Evolutionary conservation across 2,329 filamentous ascomycete genomes (phyloP).

Genomic region (Clarireedia paspali): DNA sequence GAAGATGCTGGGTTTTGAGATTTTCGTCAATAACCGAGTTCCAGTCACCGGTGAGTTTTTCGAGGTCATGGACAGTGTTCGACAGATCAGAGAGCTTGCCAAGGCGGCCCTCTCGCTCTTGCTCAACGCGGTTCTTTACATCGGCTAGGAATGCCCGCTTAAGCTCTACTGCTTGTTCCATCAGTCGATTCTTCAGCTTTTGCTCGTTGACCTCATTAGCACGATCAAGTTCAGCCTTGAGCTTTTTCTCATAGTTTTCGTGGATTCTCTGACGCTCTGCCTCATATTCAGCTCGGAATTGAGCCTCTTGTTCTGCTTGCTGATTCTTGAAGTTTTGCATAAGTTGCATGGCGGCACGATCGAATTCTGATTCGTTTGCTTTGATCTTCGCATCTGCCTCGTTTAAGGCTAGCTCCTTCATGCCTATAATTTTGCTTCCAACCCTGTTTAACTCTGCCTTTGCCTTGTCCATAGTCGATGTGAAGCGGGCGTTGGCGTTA

Average conservation of each 20-base stretch:
- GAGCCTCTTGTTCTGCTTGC: slow-evolving; percentile 71
- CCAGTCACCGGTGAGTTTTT: slow-evolving; percentile 82
- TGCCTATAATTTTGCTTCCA: slow-evolving; percentile 65
- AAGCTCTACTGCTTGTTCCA: slow-evolving; percentile 83
- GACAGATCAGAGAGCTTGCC: slow-evolving; percentile 78
- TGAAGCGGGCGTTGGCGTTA: slow-evolving; percentile 68
- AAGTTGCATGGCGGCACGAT: slow-evolving; percentile 80
- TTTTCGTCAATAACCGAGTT: slow-evolving; percentile 85
- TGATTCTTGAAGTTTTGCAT: slow-evolving; percentile 78
- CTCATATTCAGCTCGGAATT: slow-evolving; percentile 85
- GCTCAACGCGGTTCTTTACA: slow-evolving; percentile 74
- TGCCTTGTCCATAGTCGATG: slow-evolving; percentile 71
- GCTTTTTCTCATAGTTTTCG: slow-evolving; percentile 69
- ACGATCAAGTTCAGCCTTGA: slow-evolving; percentile 70
- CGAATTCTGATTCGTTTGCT: slow-evolving; percentile 64
- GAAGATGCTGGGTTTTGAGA: slow-evolving; percentile 89
- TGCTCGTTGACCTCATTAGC: slow-evolving; percentile 76
- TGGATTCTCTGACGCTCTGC: slow-evolving; percentile 75
- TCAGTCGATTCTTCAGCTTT: slow-evolving; percentile 73
- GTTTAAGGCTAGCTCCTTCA: slow-evolving; percentile 65
- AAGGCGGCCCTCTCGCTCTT: slow-evolving; percentile 79
- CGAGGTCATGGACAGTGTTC: slow-evolving; percentile 70
- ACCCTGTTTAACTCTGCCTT: slow-evolving; percentile 77
- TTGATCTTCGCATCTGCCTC: slow-evolving; percentile 61
- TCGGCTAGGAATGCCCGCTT: slow-evolving; percentile 78